A percentile compares a stretch with the other conserved stretches of the same genome.
Conservation (phyloP, 768 basidiomycete genomes). For the Xerocomellus amylosporus region DNA sequence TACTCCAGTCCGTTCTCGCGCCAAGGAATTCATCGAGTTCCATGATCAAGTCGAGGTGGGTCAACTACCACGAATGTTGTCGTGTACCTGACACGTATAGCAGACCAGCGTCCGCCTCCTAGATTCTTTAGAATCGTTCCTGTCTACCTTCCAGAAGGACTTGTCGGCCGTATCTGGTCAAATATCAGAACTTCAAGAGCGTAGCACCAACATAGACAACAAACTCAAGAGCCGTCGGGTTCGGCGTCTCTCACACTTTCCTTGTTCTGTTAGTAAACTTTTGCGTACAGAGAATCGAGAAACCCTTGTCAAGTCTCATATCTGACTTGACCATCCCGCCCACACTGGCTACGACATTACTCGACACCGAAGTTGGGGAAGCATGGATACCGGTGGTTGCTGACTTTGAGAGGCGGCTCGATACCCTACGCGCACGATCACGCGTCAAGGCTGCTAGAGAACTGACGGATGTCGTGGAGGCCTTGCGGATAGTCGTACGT, state of each 20-base stretch:
- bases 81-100: background rate
- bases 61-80: background rate
- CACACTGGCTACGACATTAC: slow-evolving; percentile 64
- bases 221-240: slow-evolving; percentile 84
- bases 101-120: slow-evolving; percentile 86
- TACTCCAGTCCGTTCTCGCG: slow-evolving; percentile 36
- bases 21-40: slow-evolving; percentile 78
- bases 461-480: slow-evolving; percentile 79
- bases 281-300: slow-evolving; percentile 73
- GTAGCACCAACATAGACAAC: slow-evolving; percentile 88
- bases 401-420: slow-evolving; percentile 78
- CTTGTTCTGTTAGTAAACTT: background rate
- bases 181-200: slow-evolving; percentile 88
- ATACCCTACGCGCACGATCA: slow-evolving; percentile 64
- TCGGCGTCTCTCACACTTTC: slow-evolving; percentile 24
- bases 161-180: slow-evolving; percentile 93
- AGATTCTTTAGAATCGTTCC: slow-evolving; percentile 84
- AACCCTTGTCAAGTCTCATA: slow-evolving; percentile 77
- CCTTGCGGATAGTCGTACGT: slow-evolving; percentile 82
- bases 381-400: slow-evolving; percentile 80
- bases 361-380: slow-evolving; percentile 84
- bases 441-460: slow-evolving; percentile 87
- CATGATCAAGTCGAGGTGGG: slow-evolving; percentile 86
- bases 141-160: slow-evolving; percentile 94
- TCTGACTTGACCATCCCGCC: slow-evolving; percentile 83